Conservation (phyloP, 805 yeast species). For the Zygosaccharomyces bisporus region DNA sequence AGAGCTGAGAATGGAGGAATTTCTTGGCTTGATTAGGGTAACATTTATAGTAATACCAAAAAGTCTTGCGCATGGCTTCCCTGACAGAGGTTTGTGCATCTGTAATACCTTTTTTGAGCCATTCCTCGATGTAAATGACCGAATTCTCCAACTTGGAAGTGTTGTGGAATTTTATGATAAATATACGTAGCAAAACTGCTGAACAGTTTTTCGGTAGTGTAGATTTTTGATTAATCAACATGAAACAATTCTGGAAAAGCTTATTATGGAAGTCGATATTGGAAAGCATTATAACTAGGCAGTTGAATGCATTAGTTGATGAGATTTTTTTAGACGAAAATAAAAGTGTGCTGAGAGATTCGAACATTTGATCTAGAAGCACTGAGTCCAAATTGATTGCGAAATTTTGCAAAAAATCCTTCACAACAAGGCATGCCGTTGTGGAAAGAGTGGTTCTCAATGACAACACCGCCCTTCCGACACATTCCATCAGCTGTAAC, state of each 20-base stretch:
- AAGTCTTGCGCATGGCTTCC: slow-evolving; percentile 66
- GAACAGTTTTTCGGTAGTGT: slow-evolving; percentile 66
- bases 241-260: slow-evolving; percentile 46
- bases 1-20: slow-evolving; percentile 32
- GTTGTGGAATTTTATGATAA: slow-evolving; percentile 49
- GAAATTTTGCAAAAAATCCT: slow-evolving; percentile 47
- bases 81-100: slow-evolving; percentile 83
- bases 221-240: slow-evolving; percentile 64
- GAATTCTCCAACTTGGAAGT: slow-evolving; percentile 37
- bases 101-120: slow-evolving; percentile 56
- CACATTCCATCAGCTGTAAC: slow-evolving; percentile 51
- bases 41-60: slow-evolving; percentile 59
- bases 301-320: slow-evolving; percentile 37
- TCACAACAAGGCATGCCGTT: slow-evolving; percentile 71
- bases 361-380: slow-evolving; percentile 36
- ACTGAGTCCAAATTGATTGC: slow-evolving; percentile 29
- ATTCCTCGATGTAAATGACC: slow-evolving; percentile 40
- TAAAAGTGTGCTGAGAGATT: slow-evolving; percentile 33
- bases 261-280: slow-evolving; percentile 53
- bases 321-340: slow-evolving; percentile 41
- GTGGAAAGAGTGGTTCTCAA: slow-evolving; percentile 79
- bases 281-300: slow-evolving; percentile 48
- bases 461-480: slow-evolving; percentile 64
- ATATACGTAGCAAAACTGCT: slow-evolving; percentile 64
- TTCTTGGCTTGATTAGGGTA: slow-evolving; percentile 52